Evolutionary conservation across 2,329 filamentous ascomycete genomes (phyloP).

Genomic region (Talaromyces sp.): DNA sequence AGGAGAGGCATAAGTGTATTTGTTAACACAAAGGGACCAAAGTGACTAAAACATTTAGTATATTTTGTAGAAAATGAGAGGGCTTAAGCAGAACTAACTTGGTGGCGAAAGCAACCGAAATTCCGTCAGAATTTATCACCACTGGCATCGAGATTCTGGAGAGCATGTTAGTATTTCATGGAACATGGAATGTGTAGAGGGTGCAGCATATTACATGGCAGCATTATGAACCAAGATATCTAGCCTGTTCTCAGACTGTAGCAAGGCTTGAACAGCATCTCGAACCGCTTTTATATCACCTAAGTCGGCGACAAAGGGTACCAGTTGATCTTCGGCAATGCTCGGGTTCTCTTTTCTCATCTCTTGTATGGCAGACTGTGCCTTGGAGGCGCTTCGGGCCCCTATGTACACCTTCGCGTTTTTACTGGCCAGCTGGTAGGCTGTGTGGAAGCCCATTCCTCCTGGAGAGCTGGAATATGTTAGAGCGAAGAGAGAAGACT

Average conservation of each 20-base stretch:
- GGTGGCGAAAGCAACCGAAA: conserved; percentile 1
- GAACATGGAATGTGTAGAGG: neutral
- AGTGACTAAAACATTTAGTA: neutral
- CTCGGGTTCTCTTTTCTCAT: conserved; percentile 36
- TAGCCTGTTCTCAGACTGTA: conserved; percentile 1
- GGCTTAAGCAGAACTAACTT: neutral
- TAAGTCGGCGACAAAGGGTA: conserved; percentile 1
- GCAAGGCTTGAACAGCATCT: neutral
- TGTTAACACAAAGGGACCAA: neutral
- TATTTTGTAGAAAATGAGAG: neutral
- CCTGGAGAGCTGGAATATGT: neutral
- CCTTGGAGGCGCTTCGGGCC: conserved; percentile 44
- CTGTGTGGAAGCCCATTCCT: neutral
- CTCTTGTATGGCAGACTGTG: conserved; percentile 39
- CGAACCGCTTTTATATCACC: conserved; percentile 1
- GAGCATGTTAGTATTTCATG: neutral
- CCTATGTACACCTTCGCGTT: conserved; percentile 54
- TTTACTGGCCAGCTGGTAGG: conserved; percentile 2
- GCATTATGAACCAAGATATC: conserved; percentile 7
- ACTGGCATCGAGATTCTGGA: conserved; percentile 1
- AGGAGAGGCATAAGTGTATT: neutral
- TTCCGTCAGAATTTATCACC: neutral
- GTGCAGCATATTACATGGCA: neutral
- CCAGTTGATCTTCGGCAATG: neutral
- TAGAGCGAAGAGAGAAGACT: neutral